These are phyloP conservation scores for Aaosphaeria arxii DNA, from an alignment of 2,329 filamentous ascomycete genomes.

Conservation along the genomic window DNA sequence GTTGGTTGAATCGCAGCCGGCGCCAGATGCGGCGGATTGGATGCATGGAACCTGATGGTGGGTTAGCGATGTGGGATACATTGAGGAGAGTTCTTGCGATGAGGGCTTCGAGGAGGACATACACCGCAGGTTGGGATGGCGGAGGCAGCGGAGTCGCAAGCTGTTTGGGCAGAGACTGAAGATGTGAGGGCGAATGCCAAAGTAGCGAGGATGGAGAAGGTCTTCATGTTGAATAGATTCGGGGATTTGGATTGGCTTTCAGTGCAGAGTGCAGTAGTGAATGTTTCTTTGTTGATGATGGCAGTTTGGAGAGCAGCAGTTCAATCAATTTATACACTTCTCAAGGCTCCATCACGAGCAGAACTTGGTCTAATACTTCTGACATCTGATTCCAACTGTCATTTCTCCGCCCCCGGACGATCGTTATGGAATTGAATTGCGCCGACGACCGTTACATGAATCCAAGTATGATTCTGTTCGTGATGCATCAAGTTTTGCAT, in stretches of 20 bases:
- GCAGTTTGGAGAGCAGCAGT: no score
- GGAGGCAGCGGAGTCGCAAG: slow-evolving; percentile 1
- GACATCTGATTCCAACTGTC: no score
- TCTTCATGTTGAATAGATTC: not conserved
- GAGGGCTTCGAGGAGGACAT: not conserved
- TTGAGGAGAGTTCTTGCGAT: not conserved
- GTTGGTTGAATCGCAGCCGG: slow-evolving; percentile 1
- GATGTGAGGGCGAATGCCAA: not conserved
- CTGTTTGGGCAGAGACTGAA: slow-evolving; percentile 1
- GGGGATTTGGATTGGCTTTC: not conserved
- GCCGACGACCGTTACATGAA: no score
- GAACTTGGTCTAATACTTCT: no score
- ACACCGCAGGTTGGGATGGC: slow-evolving; percentile 4
- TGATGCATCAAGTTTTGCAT: no score
- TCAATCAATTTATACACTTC: no score
- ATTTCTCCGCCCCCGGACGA: no score
- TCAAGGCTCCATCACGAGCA: no score
- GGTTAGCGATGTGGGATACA: not conserved
- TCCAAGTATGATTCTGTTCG: no score
- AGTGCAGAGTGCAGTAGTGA: no score
- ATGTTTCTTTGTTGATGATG: no score
- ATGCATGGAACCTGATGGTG: not conserved
- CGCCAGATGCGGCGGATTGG: not conserved
- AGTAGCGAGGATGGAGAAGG: not conserved
- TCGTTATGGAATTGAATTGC: no score